Evolutionary conservation across 164 flowering plant genomes (phyloP), one percentile per base, ranked within the genome.

Genomic region (Tetrastigma voinierianum): DNA sequence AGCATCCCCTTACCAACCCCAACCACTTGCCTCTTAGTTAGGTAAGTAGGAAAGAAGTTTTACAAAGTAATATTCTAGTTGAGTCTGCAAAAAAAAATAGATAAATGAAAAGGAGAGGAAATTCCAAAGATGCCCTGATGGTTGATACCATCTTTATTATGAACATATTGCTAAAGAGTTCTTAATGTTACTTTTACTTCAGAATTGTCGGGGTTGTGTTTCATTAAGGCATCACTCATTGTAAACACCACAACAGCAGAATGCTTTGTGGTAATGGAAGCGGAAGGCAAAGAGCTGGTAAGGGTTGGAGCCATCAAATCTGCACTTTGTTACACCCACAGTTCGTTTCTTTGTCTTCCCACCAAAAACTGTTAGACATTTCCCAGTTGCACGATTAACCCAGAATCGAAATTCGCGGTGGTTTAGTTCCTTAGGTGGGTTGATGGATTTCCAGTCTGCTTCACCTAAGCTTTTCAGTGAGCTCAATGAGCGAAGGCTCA

Each of bases 381-480:
- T 85, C 19, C 86, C 84, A 18, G 84, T 81, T 62, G 83, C 80
- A 9, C 54, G 61, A 45, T 79, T 70, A 2, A 74, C 53, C 88
- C 88, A 86, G 71, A 84, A 84, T 44, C 88, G 70, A 48, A 78
- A 77, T 51, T 65, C 79, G 8, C 74, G 74, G 67, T 86, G 88
- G 62, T 80, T 82, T 43, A 75, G 25, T 4, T 76, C 57, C 53
- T 61, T 57, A 8, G 92, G 88, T n/a, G 90, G 85, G 51, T 71
- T 77, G 10, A 80, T 68, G 0, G 90, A 84, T 72, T 82, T 87
- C 90, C 92, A 87, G 71, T 85, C 89, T 40, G 89, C 89, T 25
- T 80, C 81, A 9, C 79, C 81, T 51, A 76, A 64, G 67, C 67
- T 75, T 47, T 69, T 25, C 54, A 85, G 77, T 2, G 83, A 80